Conservation (phyloP, 1,284 basidiomycete species). For the Melampsora occidentalis region DNA sequence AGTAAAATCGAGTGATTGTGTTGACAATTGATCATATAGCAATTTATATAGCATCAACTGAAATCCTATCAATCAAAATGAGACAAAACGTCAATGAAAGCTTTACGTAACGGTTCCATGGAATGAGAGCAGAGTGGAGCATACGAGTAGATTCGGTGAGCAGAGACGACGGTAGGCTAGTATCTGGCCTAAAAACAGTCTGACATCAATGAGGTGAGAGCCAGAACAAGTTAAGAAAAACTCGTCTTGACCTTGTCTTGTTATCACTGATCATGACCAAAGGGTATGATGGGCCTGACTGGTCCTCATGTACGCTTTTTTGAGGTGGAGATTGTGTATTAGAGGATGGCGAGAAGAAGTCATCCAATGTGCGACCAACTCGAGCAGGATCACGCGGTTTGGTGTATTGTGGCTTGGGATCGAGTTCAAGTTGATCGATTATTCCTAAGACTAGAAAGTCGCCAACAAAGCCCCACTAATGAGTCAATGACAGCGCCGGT, state of each 20-base stretch:
- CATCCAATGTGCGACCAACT: background rate
- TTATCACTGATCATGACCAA: conserved; percentile 33
- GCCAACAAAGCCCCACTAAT: conserved; percentile 37
- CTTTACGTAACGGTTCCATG: background rate
- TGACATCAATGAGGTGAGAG: background rate
- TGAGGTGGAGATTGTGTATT: background rate
- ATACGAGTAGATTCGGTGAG: conserved; percentile 31
- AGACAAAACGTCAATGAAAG: background rate
- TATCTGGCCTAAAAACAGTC: conserved; percentile 6
- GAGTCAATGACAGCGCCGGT: background rate
- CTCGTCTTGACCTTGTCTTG: conserved; percentile 24
- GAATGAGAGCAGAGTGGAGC: background rate
- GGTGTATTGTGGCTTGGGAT: background rate
- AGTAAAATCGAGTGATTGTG: conserved; percentile 16
- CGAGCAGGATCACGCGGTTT: background rate
- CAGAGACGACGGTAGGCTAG: conserved; percentile 9
- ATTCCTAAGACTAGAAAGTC: conserved; percentile 38
- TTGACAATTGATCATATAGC: conserved; percentile 29
- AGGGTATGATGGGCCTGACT: background rate
- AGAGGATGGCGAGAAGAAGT: background rate
- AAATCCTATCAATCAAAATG: conserved; percentile 15
- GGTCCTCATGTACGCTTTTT: background rate
- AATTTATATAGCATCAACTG: conserved; percentile 44
- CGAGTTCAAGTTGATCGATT: conserved; percentile 40
- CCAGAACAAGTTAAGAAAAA: background rate